Percentiles rank a stretch among this genome's conserved stretches.
These are phyloP conservation scores for Boletus holoroseus DNA, from an alignment of 1,284 basidiomycete genomes.

Conservation along the genomic window DNA sequence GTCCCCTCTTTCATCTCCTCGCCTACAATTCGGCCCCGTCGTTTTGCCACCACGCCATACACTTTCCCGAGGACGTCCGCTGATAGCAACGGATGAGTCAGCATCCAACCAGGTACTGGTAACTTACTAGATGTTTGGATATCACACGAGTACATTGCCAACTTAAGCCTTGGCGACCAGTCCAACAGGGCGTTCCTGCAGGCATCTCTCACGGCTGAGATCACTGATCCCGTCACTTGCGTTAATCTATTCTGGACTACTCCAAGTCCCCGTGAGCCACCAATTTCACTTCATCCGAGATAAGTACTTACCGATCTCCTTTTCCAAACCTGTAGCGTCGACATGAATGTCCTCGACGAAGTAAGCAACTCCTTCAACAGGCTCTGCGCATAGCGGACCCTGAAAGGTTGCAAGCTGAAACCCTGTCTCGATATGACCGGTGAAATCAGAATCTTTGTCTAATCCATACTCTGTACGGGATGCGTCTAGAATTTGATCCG, in stretches of 20 bases:
- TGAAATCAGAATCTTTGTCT: conserved; percentile 55
- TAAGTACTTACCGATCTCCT: conserved; percentile 52
- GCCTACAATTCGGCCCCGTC: conserved; percentile 86
- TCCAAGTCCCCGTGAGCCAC: conserved; percentile 13
- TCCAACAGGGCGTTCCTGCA: conserved; percentile 88
- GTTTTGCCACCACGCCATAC: conserved; percentile 89
- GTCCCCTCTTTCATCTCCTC: conserved; percentile 99
- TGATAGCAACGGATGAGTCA: conserved; percentile 32
- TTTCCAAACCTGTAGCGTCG: conserved; percentile 54
- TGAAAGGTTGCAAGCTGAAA: conserved; percentile 94
- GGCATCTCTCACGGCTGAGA: conserved; percentile 84
- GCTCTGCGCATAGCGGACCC: conserved; percentile 93
- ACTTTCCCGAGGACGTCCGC: conserved; percentile 98
- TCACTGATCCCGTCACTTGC: conserved; percentile 84
- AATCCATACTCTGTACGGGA: conserved; percentile 22
- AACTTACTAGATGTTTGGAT: conserved; percentile 93
- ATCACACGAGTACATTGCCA: conserved; percentile 99
- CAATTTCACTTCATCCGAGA: conserved; percentile 1
- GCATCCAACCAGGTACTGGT: background rate
- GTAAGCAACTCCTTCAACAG: conserved; percentile 90
- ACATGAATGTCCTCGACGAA: conserved; percentile 77
- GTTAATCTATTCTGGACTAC: conserved; percentile 62
- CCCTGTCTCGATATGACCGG: conserved; percentile 82
- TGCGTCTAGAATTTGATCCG: conserved; percentile 35
- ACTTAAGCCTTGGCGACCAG: conserved; percentile 95